phyloP scores from a whole-genome alignment of 1,139 yeast genomes.

The Yamadazyma taylorii region DNA sequence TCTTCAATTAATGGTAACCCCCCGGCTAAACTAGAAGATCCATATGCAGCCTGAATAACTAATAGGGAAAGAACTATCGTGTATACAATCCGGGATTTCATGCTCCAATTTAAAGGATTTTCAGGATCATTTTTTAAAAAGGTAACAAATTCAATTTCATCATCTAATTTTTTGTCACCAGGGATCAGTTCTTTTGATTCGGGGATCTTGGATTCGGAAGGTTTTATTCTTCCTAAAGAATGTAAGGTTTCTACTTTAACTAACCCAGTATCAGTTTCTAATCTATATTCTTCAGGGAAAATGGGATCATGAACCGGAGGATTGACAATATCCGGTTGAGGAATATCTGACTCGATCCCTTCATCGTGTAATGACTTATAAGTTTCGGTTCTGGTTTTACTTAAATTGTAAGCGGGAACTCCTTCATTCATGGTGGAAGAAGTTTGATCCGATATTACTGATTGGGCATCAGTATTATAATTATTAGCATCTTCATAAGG shows the following conservation, averaged over 20 bases:
- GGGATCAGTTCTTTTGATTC: conserved; percentile 20
- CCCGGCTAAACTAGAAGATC: conserved; percentile 88
- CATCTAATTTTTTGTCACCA: conserved; percentile 50
- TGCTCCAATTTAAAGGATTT: conserved; percentile 84
- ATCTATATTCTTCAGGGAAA: conserved; percentile 87
- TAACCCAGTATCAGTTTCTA: conserved; percentile 84
- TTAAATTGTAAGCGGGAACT: conserved; percentile 12
- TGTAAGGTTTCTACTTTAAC: conserved; percentile 77
- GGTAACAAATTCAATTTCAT: conserved; percentile 79
- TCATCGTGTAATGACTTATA: conserved; percentile 60
- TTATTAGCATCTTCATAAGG: conserved; percentile 19
- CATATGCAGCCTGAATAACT: conserved; percentile 86
- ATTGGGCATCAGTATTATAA: conserved; percentile 37
- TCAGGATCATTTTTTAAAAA: conserved; percentile 75
- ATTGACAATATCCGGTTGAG: conserved; percentile 57
- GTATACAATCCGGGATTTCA: conserved; percentile 58
- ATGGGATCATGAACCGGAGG: conserved; percentile 67
- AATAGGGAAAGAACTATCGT: conserved; percentile 65
- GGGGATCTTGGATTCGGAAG: conserved; percentile 20
- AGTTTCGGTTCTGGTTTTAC: conserved; percentile 66
- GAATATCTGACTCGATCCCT: conserved; percentile 56
- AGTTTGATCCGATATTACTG: conserved; percentile 30
- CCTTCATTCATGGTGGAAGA: conserved; percentile 11
- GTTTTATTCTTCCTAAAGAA: conserved; percentile 57
- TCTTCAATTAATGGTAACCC: conserved; percentile 66